Base-by-base conservation (phyloP, 2,329 filamentous ascomycete genomes). In the Phaeosphaeriaceae sp. region DNA sequence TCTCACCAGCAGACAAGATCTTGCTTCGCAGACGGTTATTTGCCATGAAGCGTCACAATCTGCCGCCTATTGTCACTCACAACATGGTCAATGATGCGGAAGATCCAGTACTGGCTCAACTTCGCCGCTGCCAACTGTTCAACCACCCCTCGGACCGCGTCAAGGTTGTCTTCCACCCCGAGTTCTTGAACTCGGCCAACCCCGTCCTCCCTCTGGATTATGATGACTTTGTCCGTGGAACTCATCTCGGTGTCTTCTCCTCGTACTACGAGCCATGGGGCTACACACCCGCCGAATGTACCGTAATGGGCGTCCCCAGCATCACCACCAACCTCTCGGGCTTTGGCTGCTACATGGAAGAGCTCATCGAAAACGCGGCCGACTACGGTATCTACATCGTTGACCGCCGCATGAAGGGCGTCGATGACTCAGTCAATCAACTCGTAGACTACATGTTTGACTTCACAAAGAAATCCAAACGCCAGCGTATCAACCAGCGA, bases 191-290 rank as follows among this genome's bases (percentile, higher is more conserved):
- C 80, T 95, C 93, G 1, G 87, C 91, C 46, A 97, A 97, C 77
- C 93, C 94, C 0, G 92, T 99, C 2, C 81, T 99, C 28, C 92
- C 94, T 15, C 82, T 99, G 68, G 94, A 97, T 77, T 97, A 99
- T 67, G 94, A 99, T 68, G 94, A 99, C 74, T 99, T 99, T 70
- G 94, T 99, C 36, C 90, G 94, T 46, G 94, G 94, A 58, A 97
- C 93, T 33, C 93, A 99, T 75, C 79, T 99, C 69, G 94, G 94
- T 66, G 86, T 99, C 48, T 99, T 99, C 77, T 83, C 93, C 18
- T 97, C 94, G 2, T 97, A 97, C 83, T 99, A 99, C 74, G 94
- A 99, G 78, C 94, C 94, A 7, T 99, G 94, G 94, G 94, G 94
- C 37, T 99, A 99, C 76, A 99, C 94, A 2, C 94, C 93, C 0